Conservation (phyloP, 495 filamentous ascomycete genomes). For the Penicillium flavigenum region DNA sequence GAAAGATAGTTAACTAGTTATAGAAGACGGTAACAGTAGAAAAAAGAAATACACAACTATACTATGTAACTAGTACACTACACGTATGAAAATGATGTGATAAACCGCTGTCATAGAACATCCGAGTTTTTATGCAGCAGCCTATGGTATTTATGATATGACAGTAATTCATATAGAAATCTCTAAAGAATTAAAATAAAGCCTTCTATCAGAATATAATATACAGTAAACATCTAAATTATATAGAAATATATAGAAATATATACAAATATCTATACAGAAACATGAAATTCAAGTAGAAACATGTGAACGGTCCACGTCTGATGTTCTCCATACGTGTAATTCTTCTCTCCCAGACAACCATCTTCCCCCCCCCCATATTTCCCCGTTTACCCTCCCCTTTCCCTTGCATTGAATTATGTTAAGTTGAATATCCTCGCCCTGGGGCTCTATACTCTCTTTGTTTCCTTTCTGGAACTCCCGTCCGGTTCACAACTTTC, state of each 20-base stretch:
- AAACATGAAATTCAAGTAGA: not conserved
- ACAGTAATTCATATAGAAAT: not conserved
- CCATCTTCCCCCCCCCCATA: constrained; percentile 11
- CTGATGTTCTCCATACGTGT: constrained; percentile 16
- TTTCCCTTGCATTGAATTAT: constrained; percentile 14
- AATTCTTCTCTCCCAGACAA: constrained; percentile 25
- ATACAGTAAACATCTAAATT: not conserved
- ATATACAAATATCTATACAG: not conserved
- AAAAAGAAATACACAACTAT: too few relatives aligned
- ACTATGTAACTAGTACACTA: too few relatives aligned
- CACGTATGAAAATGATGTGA: not conserved
- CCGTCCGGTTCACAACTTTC: constrained; percentile 25
- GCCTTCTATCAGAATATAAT: not conserved
- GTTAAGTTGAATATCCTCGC: constrained; percentile 20
- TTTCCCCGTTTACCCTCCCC: constrained; percentile 6
- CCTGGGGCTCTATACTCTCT: constrained; percentile 8
- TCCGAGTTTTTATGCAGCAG: constrained; percentile 11
- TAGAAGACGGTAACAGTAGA: too few relatives aligned
- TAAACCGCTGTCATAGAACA: not conserved
- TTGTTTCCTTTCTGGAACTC: constrained; percentile 17
- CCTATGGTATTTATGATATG: not conserved
- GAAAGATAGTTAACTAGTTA: too few relatives aligned
- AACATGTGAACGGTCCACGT: constrained; percentile 10
- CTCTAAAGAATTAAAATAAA: not conserved
- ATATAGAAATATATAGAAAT: too few relatives aligned